phyloP scores from a whole-genome alignment of 2,329 filamentous ascomycete species.

The Gaeumannomyces tritici region DNA sequence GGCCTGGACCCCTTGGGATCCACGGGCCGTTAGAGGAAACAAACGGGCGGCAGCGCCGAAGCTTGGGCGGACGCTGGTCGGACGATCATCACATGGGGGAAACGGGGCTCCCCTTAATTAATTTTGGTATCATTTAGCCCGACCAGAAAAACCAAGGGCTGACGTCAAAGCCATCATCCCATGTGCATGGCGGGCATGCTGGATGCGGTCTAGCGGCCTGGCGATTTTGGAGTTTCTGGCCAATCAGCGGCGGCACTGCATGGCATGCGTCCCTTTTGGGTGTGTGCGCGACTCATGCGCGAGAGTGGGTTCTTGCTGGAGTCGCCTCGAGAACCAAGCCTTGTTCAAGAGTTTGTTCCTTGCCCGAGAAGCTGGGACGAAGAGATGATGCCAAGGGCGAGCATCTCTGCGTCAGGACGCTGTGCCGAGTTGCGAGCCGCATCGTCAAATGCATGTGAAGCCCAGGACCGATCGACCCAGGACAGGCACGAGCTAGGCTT shows the following conservation, averaged over 20 bases:
- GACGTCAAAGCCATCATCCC: background rate
- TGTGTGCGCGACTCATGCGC: background rate
- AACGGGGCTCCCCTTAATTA: background rate
- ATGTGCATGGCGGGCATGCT: background rate
- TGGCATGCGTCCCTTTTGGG: too few relatives aligned
- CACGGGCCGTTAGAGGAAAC: too few relatives aligned
- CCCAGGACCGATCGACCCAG: background rate
- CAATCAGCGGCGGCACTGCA: background rate
- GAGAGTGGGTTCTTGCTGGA: too few relatives aligned
- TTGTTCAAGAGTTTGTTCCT: too few relatives aligned
- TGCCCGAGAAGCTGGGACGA: background rate
- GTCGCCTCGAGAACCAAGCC: too few relatives aligned
- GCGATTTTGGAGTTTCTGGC: background rate
- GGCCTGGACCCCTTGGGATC: too few relatives aligned
- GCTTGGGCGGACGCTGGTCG: too few relatives aligned
- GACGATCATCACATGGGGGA: too few relatives aligned
- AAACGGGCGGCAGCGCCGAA: too few relatives aligned
- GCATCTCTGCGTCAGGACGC: background rate
- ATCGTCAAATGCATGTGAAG: background rate
- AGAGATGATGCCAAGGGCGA: background rate
- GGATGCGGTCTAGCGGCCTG: background rate
- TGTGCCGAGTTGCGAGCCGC: background rate
- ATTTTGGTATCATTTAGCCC: background rate
- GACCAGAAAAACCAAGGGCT: background rate
- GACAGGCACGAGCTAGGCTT: too few relatives aligned